Base-by-base conservation (phyloP, 2,329 filamentous ascomycete genomes). In the Tolypocladium tropicale region DNA sequence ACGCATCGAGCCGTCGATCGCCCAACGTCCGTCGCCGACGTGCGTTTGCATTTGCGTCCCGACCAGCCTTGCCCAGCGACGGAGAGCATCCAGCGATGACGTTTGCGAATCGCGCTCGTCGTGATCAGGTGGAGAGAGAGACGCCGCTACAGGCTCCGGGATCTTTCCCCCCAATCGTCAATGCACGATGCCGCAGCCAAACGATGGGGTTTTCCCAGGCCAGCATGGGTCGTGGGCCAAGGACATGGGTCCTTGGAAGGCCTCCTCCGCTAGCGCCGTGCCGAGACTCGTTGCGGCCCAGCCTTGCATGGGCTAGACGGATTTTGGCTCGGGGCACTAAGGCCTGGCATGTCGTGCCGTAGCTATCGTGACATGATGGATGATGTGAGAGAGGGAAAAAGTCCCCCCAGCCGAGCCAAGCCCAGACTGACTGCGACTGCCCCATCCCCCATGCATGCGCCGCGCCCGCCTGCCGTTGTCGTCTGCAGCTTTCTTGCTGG, bases 241-340 rank as follows among this genome's bases (percentile, higher is more conserved):
- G 46, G 25, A 49, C 43, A 46, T n/a, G 46, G 46, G 25, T 49
- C 46, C 9, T 30, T 48, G 43, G 12, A 18, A 30, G 4, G 18
- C 25, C 43, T 30, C 16, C 18, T 30, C 36, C 23, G 37, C 32
- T 52, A 52, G 48, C 48, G 54, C 34, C 48, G 25, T 21, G 54
- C 37, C 54, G 54, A 52, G 48, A 52, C 54, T 55, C 34, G 33
- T 55, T 50, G 49, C 48, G 34, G 41, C 49, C 48, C 36, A 39
- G 23, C 25, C 52, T 28, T 11, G 18, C 16, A 49, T 16, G 25
- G 46, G 46, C 46, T 49, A 28, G 46, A 49, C 25, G 46, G 32
- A 16, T 30, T 23, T 48, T 32, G 46, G 46, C 25, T 32, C 28
- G 23, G 14, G 18, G 23, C 43, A 18, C 23, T 25, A n/a, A 48